Base-by-base conservation (phyloP, 2,329 filamentous ascomycete genomes). In the Trichoderma koningiopsis region DNA sequence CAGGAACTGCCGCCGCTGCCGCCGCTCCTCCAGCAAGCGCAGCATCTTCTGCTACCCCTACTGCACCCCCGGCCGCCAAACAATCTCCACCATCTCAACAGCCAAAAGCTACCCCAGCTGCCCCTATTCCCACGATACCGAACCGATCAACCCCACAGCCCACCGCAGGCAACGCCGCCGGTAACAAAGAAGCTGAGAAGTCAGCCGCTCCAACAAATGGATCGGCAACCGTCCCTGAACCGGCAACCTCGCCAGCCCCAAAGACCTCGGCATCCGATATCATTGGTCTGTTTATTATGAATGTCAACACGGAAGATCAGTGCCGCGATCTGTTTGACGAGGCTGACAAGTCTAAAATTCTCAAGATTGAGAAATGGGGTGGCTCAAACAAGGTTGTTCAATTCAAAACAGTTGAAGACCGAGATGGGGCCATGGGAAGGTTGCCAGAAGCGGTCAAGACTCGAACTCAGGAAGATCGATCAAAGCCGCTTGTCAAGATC, bases 281-380 rank as follows among this genome's bases (percentile, higher is more conserved):
- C 74, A 91, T 93, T 75, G 95, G 92, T 60, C 87, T 99, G 24
- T 99, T 97, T 80, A 90, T 99, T 71, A 92, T 92, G 82, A 94
- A 94, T 76, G 89, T 94, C 27, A 92, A 90, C 75, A 91, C 88
- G 66, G 92, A 95, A 73, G 92, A 97, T 37, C 92, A 94, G 71
- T 91, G 93, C 47, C 90, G 91, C 68, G 90, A 92, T 40, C 85
- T 97, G 29, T 95, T 99, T 77, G 85, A 88, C 1, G 90, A 96
- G 14, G 92, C 97, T 75, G 93, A 97, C 77, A 90, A 89, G 77
- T 78, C 87, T 37, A 97, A 96, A 83, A 93, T 97, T 72, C 80
- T 88, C 67, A 91, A 90, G 80, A 85, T 95, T 62, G 90, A 93
- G 76, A 94, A 93, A 81, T 92, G 89, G 83, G 91, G 91, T 47